phyloP scores from a whole-genome alignment of 306 rosid genomes.

The Casuarina glauca region DNA sequence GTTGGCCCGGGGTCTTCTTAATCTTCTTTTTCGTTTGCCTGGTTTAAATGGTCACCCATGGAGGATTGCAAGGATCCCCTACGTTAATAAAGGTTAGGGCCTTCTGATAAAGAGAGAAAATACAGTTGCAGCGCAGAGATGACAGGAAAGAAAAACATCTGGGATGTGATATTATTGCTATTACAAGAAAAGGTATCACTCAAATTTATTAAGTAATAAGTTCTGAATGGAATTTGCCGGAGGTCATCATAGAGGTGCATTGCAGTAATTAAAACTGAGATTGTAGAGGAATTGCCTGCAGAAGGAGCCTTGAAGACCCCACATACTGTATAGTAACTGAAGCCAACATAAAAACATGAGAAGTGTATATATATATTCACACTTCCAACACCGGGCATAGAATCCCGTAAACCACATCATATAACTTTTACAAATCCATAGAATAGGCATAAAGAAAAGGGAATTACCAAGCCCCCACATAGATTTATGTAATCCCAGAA shows the following conservation, averaged over 20 bases:
- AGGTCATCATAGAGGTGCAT: background rate
- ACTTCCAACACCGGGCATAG: constrained; percentile 13
- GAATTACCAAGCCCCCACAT: constrained; percentile 23
- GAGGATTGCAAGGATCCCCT: background rate
- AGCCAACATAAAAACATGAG: background rate
- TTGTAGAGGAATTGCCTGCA: background rate
- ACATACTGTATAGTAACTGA: background rate
- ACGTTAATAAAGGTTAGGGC: background rate
- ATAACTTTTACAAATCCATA: constrained; percentile 27
- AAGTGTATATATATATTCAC: constrained; percentile 13
- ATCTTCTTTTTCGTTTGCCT: background rate
- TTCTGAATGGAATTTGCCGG: background rate
- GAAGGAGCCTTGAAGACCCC: background rate
- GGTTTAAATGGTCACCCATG: background rate
- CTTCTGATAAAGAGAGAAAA: background rate
- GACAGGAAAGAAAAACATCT: background rate
- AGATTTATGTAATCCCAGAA: constrained; percentile 24
- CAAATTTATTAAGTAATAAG: background rate
- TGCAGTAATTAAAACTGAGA: background rate
- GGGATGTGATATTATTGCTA: background rate
- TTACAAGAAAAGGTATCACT: background rate
- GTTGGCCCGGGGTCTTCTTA: background rate
- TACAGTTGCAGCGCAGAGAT: background rate
- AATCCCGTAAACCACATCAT: constrained; percentile 17
- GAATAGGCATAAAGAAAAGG: constrained; percentile 16